Evolutionary conservation across 345 rosid genomes (phyloP), one percentile per base, ranked within the genome.

Genomic region (Draba incana): DNA sequence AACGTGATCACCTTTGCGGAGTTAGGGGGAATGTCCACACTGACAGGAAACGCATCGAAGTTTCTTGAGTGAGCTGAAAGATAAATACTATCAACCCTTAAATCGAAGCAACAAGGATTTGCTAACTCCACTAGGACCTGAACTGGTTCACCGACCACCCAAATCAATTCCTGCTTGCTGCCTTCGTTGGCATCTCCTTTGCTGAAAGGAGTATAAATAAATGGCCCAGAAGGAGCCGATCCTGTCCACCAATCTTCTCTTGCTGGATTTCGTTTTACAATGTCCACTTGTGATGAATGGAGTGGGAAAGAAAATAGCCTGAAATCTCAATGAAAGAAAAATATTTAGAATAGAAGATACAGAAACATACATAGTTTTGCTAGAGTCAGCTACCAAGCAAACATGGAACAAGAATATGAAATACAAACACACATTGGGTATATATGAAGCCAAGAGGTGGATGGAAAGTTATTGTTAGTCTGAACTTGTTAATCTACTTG

Each of bases 171-270:
- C 70, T 88, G 96, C 82, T 89, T 92, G 83, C 84, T 75, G 70
- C 64, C 84, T 67, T 89, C 93, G 76, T 65, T 84, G 59, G 88
- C 70, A 57, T 88, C 92, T 70, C 92, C 98, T 80, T 92, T 89
- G 88, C 97, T 89, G 78, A 92, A 95, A 43, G 99, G 98, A 30
- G 97, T 95, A 78, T 95, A 95, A 59, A 95, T 92, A 81, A 95
- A 95, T 75, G 99, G 99, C 61, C 99, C 98, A 10, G 96, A 81
- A 77, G 99, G 90, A 69, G 95, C 99, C 81, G 97, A 81, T 62
- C 96, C 98, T 39, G 81, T 81, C 98, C 97, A 95, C 99, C 98
- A 95, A 83, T 95, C 98, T 74, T 88, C 96, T 75, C 92, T 85
- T 51, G 83, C 92, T 53, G 90, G 84, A 80, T 86, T 89, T 62